A percentile compares a stretch with the other conserved stretches of the same genome.
phyloP scores from a whole-genome alignment of 768 basidiomycete genomes.

The Rhizopogon sp. region DNA sequence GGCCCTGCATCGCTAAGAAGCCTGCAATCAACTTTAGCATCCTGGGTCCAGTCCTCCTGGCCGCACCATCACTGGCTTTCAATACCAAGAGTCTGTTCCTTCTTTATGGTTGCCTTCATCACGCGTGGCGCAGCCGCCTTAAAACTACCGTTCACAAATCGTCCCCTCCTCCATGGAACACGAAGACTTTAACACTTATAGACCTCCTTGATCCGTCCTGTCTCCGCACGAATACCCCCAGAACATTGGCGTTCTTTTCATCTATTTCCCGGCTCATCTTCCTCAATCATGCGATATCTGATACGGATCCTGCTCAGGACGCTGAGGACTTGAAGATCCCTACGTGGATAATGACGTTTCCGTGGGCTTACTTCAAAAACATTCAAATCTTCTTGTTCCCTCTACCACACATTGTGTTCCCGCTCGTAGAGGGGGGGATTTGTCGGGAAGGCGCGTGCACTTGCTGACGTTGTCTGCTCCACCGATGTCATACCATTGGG shows the following conservation, averaged over 20 bases:
- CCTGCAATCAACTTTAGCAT: slow-evolving; percentile 15
- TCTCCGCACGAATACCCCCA: slow-evolving; percentile 22
- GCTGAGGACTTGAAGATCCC: not conserved
- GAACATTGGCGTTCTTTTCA: slow-evolving; percentile 28
- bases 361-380: slow-evolving; percentile 26
- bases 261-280: slow-evolving; percentile 33
- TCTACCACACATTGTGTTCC: not conserved
- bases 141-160: slow-evolving; percentile 10
- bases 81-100: slow-evolving; percentile 26
- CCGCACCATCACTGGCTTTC: slow-evolving; percentile 23
- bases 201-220: slow-evolving; percentile 28
- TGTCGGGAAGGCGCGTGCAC: not conserved
- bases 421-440: no score
- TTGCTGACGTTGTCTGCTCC: not conserved
- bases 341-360: slow-evolving; percentile 9
- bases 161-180: slow-evolving; percentile 19
- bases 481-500: not conserved
- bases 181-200: slow-evolving; percentile 23
- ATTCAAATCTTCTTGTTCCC: slow-evolving; percentile 7
- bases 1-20: not conserved
- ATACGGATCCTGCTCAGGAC: slow-evolving; percentile 2
- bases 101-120: slow-evolving; percentile 27
- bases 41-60: slow-evolving; percentile 3
- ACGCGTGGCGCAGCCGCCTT: not conserved
- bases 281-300: not conserved